Conservation (phyloP, 2,329 filamentous ascomycete genomes). For the Aspergillus viridinutans region DNA sequence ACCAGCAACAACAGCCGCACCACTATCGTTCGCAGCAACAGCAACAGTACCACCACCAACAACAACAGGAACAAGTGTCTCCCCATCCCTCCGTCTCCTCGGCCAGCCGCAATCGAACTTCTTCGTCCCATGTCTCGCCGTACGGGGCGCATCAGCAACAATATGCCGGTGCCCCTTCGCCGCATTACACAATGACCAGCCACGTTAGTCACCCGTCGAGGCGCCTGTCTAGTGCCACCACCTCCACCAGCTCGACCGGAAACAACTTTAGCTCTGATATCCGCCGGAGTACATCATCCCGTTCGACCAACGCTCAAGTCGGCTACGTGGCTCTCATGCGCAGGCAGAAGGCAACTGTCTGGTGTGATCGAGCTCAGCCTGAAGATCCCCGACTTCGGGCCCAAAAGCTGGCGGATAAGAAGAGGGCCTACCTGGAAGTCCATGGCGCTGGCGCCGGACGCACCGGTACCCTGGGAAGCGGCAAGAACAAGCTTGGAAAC, state of each 20-base stretch:
- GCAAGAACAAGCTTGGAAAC: conserved; percentile 85
- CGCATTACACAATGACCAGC: conserved; percentile 25
- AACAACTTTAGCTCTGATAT: conserved; percentile 36
- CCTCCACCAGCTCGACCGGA: conserved; percentile 38
- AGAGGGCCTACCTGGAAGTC: conserved; percentile 79
- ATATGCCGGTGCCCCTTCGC: conserved; percentile 22
- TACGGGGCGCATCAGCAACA: conserved; percentile 21
- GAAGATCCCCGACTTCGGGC: conserved; percentile 82
- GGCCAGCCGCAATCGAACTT: conserved; percentile 37
- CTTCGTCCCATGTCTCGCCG: conserved; percentile 34
- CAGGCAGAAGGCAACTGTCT: conserved; percentile 96
- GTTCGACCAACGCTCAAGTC: conserved; percentile 63
- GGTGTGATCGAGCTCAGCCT: conserved; percentile 91
- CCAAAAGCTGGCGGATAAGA: conserved; percentile 81
- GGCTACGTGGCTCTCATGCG: conserved; percentile 94
- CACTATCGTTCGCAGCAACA: background rate
- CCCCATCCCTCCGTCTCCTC: conserved; percentile 24
- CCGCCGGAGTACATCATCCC: conserved; percentile 74
- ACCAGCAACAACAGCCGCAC: conserved; percentile 11
- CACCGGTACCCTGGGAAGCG: conserved; percentile 60
- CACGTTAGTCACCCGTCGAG: conserved; percentile 25
- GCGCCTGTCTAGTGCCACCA: conserved; percentile 38
- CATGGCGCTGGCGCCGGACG: conserved; percentile 55
- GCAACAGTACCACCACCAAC: background rate
- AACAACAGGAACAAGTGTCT: conserved; percentile 17